Evolutionary conservation across 768 basidiomycete species (phyloP).

Genomic region (Boletus bicolor): DNA sequence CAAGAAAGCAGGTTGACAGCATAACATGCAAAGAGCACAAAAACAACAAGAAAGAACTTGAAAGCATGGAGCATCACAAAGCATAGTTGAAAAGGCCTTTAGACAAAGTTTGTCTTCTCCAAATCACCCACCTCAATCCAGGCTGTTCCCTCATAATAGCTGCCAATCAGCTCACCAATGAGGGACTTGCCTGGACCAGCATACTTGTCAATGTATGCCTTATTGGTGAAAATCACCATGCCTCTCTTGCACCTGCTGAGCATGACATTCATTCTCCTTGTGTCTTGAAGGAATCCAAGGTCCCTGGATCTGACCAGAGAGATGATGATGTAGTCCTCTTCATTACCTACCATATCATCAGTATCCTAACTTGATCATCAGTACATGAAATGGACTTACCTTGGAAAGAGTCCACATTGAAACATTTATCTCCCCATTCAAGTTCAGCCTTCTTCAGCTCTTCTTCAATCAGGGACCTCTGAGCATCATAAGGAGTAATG

Average conservation of each 20-base stretch:
- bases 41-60: neutral
- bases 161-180: constrained; percentile 37
- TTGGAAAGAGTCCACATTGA: constrained; percentile 81
- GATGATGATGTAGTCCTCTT: constrained; percentile 73
- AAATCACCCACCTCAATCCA: constrained; percentile 39
- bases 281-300: constrained; percentile 65
- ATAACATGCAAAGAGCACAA: constrained; percentile 9
- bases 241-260: constrained; percentile 74
- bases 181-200: constrained; percentile 49
- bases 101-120: constrained; percentile 17
- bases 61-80: neutral
- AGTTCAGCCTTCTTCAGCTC: constrained; percentile 49
- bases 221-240: constrained; percentile 72
- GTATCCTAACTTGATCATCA: neutral
- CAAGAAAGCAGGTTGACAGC: constrained; percentile 19
- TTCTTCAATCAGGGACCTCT: constrained; percentile 57
- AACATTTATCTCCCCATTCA: constrained; percentile 64
- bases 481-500: constrained; percentile 81
- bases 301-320: constrained; percentile 63
- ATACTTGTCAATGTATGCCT: constrained; percentile 53
- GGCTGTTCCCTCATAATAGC: constrained; percentile 30
- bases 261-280: constrained; percentile 83
- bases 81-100: neutral
- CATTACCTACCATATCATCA: constrained; percentile 57
- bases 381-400: constrained; percentile 39